phyloP scores from a whole-genome alignment of 345 rosid genomes.

The Kernera saxatilis region DNA sequence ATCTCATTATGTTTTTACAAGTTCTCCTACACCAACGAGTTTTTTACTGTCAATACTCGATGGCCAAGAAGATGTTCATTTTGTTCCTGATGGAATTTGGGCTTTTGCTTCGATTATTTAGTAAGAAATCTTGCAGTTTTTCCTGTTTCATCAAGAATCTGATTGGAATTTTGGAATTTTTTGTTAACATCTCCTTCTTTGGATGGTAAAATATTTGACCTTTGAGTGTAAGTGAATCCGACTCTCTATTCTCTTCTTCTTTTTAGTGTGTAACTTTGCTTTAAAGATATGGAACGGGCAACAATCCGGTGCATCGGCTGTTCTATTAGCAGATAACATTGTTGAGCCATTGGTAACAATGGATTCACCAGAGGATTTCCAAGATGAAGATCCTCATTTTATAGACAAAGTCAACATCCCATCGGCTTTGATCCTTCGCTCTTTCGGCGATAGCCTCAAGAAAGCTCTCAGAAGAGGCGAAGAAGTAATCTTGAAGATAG shows the following conservation, averaged over 20 bases:
- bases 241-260: neutral
- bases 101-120: neutral
- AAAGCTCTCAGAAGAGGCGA: slow-evolving; percentile 51
- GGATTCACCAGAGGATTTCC: slow-evolving; percentile 62
- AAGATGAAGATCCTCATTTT: slow-evolving; percentile 37
- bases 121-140: neutral
- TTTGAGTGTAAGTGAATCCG: neutral
- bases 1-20: neutral
- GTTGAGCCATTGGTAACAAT: slow-evolving; percentile 76
- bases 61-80: too few relatives aligned
- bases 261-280: slow-evolving; percentile 66
- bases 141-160: neutral
- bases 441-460: slow-evolving; percentile 64
- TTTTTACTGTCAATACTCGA: too few relatives aligned
- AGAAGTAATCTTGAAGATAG: slow-evolving; percentile 55
- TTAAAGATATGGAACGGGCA: slow-evolving; percentile 82
- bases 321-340: slow-evolving; percentile 55
- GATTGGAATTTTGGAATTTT: neutral
- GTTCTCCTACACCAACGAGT: too few relatives aligned
- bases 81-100: neutral
- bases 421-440: slow-evolving; percentile 63
- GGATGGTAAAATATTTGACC: neutral
- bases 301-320: slow-evolving; percentile 77
- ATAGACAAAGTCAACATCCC: slow-evolving; percentile 67
- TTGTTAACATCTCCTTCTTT: neutral